Base-by-base conservation (phyloP, 1,284 basidiomycete species). In the Fistulinella staudtii region DNA sequence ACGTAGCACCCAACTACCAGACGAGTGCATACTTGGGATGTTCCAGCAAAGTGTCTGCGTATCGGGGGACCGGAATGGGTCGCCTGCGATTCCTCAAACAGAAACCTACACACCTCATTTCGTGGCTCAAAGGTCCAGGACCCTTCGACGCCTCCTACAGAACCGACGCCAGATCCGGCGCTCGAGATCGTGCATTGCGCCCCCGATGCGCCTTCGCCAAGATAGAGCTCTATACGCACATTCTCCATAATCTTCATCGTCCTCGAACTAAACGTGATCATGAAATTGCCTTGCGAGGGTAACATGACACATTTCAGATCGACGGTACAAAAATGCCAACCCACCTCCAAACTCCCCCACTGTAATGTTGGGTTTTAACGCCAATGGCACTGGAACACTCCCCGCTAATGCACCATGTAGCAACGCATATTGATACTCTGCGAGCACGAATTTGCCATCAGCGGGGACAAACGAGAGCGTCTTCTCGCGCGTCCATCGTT, bases 381-480 rank as follows among this genome's bases (percentile, higher is more conserved):
- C 54, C 42, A 92, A 71, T 0, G 91, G 89, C 5, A 91, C 62
- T 5, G 81, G 74, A 11, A 82, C 71, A 9, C 70, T 67, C 3
- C 62, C 44, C 15, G 53, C 49, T 25, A 64, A 40, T 13, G 50
- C 59, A 22, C 39, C 65, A 25, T 40, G 60, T n/a, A 49, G 63
- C 42, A 38, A 50, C 34, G 70, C 66, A 56, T 84, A 85, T 23
- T 88, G 85, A 61, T 96, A 97, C 57, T 93, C 89, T 64, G 89
- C 80, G 22, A 97, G 73, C 30, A 80, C 79, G 67, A 97, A 98
- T 50, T 80, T 80, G 9, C 94, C 94, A 58, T 98, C 94, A 2
- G 94, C 94, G 3, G 94, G 94, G 34, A 98, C 83, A 62, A 98
- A 98, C 1, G 91, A 94, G 41, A 98, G 72, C 0, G 78, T 71